Evolutionary conservation across 2,329 filamentous ascomycete species (phyloP), one percentile per base, ranked within the genome.

Genomic region (Paracorniculantispora psalliotae): DNA sequence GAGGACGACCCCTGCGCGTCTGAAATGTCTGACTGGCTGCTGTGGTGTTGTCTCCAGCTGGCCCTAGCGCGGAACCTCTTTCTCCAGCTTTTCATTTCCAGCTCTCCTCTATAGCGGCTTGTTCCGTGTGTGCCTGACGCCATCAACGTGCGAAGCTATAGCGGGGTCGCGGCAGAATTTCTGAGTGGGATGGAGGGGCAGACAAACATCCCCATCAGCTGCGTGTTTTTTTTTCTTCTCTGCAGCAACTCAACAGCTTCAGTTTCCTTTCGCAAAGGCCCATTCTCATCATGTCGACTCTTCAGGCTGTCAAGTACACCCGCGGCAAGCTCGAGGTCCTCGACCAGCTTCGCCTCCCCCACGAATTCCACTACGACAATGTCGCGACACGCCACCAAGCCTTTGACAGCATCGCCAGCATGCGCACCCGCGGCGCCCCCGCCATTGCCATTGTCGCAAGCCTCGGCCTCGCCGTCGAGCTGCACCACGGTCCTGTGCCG

Each of bases 381-480:
- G 83, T 93, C 56, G 81, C 81, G 30, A 89, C 83, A 12, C 83
- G 86, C 63, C 82, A 87, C 66, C 88, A 91, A 73, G 90, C 89
- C 39, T 94, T 91, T 75, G 87, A 91, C 71, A 90, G 88, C 67
- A 94, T 94, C 75, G 86, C 85, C 66, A 82, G 88, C 17, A 94
- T 94, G 90, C 77, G 86, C 51, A 85, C 88, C 7, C 85, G 90
- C 67, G 91, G 75, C 35, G 94, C 94, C 5, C 94, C 94, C 0
- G 94, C 94, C 48, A 99, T 99, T 72, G 94, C 94, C 47, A 97
- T 99, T 64, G 94, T 99, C n/a, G 94, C 94, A 23, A 90, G 90
- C 21, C 82, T 99, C 35, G 88, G 90, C 2, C 83, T 97, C 37
- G 92, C 92, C 1, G 90, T 96, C 9, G 93, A 97, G 72, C 75